Base-by-base conservation (phyloP, 2,329 filamentous ascomycete species). In the Huntiella bhutanensis region DNA sequence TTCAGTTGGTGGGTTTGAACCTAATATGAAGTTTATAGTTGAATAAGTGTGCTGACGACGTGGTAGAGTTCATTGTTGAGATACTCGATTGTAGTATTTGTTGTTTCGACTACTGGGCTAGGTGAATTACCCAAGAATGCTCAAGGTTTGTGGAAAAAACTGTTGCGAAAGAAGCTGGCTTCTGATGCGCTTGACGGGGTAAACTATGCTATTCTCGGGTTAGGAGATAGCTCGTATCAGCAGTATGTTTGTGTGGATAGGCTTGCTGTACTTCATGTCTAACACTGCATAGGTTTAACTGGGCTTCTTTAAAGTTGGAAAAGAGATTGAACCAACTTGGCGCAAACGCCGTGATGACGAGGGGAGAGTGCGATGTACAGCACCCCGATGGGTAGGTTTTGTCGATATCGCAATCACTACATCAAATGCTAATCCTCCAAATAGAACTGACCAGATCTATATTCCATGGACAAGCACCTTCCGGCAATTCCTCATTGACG, bases 161-260 rank as follows among this genome's bases (percentile, higher is more conserved):
- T 98, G 34, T 67, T 93, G 13, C 73, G 84, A 53, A 86, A 82
- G 60, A 83, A 76, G 54, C 70, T 98, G 22, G 74, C 80, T 10
- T 68, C 77, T 3, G 74, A 71, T 12, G 87, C 79, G 54, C 65
- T 98, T 35, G 58, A 66, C 34, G 69, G 71, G 33, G 64, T 93
- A 51, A 70, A 66, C 1, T 96, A 93, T 61, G 80, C 83, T 3
- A 82, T 80, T 0, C 94, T 96, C 66, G 91, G 91, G 1, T 70
- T 96, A 1, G 91, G 91, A 1, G 91, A 98, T 61, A 94, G 82
- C 56, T 93, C 87, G 1, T 98, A 98, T 67, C 71, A 81, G 47
- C 88, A 92, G 79, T 91, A 66, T 53, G 71, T 42, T 12, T 15
- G 10, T 13, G 4, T 22, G 4, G 13, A 13, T 16, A 4, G 8